These are phyloP conservation scores for Zasmidium angulare DNA, from an alignment of 2,329 filamentous ascomycete species.

Conservation along the genomic window DNA sequence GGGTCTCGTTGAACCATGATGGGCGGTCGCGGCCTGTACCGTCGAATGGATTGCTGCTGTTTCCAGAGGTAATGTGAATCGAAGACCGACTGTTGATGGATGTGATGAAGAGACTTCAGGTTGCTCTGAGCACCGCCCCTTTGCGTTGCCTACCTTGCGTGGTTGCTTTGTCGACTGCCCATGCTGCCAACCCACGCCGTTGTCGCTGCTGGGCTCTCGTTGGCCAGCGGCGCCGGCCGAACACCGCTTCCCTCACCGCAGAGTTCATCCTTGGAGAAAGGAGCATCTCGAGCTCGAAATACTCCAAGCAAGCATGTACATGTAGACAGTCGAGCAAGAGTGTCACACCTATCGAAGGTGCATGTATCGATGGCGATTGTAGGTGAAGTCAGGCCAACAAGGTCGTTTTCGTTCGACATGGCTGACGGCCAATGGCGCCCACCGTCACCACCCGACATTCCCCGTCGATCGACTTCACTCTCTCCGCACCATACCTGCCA, in stretches of 20 bases:
- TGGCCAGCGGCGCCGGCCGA: neutral
- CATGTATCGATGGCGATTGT: neutral
- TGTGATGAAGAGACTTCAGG: neutral
- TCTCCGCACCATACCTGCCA: neutral
- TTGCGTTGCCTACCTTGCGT: neutral
- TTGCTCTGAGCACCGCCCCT: neutral
- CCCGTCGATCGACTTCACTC: neutral
- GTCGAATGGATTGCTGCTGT: too few species aligned
- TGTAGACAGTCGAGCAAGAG: neutral
- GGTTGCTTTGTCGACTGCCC: neutral
- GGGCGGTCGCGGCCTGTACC: neutral
- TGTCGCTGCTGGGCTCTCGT: too few species aligned
- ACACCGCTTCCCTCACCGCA: neutral
- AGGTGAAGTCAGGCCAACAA: neutral
- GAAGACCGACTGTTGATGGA: neutral
- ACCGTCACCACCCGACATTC: neutral
- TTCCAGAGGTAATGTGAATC: neutral
- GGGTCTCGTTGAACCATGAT: constrained; percentile 37
- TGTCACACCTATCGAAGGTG: neutral
- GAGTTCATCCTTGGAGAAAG: neutral
- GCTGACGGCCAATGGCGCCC: neutral
- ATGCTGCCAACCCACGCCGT: neutral
- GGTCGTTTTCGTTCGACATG: neutral
- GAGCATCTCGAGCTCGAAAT: neutral
- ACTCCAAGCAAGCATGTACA: neutral